Base-by-base conservation (phyloP, 2,329 filamentous ascomycete genomes). In the Colletotrichum phormii region DNA sequence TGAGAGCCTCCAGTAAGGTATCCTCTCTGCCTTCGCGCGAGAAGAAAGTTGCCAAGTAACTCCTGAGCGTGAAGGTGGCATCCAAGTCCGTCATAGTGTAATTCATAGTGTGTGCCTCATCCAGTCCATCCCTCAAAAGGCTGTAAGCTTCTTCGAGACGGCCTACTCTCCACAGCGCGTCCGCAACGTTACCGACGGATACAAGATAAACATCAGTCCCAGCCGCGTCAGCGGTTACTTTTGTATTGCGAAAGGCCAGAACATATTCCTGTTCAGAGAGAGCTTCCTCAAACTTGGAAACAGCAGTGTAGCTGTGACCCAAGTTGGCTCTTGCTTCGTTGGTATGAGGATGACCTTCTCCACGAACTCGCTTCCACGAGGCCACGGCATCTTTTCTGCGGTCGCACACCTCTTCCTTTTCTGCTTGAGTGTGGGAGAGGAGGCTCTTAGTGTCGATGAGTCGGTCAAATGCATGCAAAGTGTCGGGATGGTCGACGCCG, bases 241-340 rank as follows among this genome's bases (percentile, higher is more conserved):
- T n/a, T 24, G n/a, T 4, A 1, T 13, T 33, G 4, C 63, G 63
- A 2, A 65, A 31, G 1, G 42, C 15, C 11, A 58, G 24, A 1
- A 65, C 63, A 6, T 18, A 53, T n/a, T 31, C 7, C 26, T 46
- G 53, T 24, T 65, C 22, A 3, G 18, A 3, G 4, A 58, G 31
- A 15, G 63, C 63, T 6, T 29, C 26, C 4, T 4, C 4, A 8
- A 9, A 31, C n/a, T 22, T n/a, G 5, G 29, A 18, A 31, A 22
- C 6, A 2, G 31, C 33, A 9, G 22, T 31, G 53, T 65, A 57
- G 24, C 53, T 42, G 24, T 46, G 53, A 7, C 63, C 63, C 8
- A 65, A 12, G 24, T 58, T 65, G 5, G 46, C 63, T 26, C 53
- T 65, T 22, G 53, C 53, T 31, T 65, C 63, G 22, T 57, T 53